A percentile compares a stretch with the other conserved stretches of the same genome.
phyloP scores from a whole-genome alignment of 805 yeast genomes.

The Yamadazyma akitaensis region DNA sequence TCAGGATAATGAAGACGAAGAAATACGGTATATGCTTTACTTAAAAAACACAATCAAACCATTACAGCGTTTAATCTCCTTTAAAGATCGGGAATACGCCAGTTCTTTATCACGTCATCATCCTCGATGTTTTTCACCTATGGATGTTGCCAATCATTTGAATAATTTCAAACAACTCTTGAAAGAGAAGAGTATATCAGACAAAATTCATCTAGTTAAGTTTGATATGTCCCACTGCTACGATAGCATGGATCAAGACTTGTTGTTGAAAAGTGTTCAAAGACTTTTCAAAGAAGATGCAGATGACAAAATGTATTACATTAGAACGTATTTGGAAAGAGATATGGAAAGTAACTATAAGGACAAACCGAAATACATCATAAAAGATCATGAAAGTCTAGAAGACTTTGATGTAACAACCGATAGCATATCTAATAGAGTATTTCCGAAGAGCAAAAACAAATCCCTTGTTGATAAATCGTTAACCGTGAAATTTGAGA shows the following conservation, averaged over 20 bases:
- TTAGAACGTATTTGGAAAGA: constrained; percentile 18
- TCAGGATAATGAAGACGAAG: constrained; percentile 5
- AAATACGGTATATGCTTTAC: constrained; percentile 19
- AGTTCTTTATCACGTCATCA: neutral
- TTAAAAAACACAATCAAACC: constrained; percentile 8
- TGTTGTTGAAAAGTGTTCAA: constrained; percentile 33
- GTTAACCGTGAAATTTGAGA: constrained; percentile 34
- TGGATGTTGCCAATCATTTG: constrained; percentile 43
- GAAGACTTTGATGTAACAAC: constrained; percentile 6
- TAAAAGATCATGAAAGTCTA: constrained; percentile 15
- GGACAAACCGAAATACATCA: constrained; percentile 6
- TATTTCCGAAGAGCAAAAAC: neutral
- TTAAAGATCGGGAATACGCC: constrained; percentile 11
- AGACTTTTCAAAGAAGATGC: constrained; percentile 24
- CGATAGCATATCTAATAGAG: neutral
- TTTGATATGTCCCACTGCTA: constrained; percentile 78
- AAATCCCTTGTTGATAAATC: constrained; percentile 14
- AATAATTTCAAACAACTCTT: constrained; percentile 31
- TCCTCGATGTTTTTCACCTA: constrained; percentile 38
- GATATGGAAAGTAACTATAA: constrained; percentile 5
- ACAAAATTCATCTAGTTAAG: constrained; percentile 50
- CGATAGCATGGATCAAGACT: constrained; percentile 60
- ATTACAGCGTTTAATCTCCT: constrained; percentile 8
- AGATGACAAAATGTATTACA: constrained; percentile 17
- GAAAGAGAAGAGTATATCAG: constrained; percentile 22